Conservation (phyloP, 352 stramenopile genomes). For the Phytopythium kandeliae region DNA sequence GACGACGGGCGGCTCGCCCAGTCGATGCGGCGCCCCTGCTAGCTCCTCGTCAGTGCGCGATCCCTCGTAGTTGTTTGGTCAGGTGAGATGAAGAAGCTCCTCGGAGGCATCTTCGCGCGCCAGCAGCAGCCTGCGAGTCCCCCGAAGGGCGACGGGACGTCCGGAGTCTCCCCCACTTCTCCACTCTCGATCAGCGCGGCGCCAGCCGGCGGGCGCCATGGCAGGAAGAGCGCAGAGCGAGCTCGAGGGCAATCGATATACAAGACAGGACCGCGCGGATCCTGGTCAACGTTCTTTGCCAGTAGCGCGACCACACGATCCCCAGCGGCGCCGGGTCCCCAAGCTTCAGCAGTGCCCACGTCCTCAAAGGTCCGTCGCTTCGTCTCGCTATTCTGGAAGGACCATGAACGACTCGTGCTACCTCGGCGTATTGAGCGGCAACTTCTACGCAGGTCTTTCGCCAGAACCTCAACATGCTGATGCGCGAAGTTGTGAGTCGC, state of each 20-base stretch:
- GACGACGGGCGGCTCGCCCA: neutral
- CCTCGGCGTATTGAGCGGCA: no score
- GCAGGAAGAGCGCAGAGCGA: neutral
- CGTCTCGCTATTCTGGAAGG: neutral
- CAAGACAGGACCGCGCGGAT: conserved; percentile 28
- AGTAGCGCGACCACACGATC: neutral
- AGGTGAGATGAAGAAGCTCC: conserved; percentile 62
- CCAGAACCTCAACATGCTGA: conserved; percentile 47
- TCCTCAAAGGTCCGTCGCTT: conserved; percentile 19
- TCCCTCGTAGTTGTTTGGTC: neutral
- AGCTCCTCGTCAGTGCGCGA: neutral
- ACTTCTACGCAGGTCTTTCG: conserved; percentile 26
- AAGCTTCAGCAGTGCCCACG: conserved; percentile 11
- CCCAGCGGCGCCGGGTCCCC: neutral
- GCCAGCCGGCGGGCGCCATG: neutral
- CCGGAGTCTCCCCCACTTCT: conserved; percentile 1
- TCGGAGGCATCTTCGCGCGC: conserved; percentile 54
- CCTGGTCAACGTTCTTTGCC: conserved; percentile 35
- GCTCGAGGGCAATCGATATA: conserved; percentile 1
- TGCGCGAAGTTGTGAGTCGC: conserved; percentile 34
- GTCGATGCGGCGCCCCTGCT: neutral
- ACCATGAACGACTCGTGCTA: no score
- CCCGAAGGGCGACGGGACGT: conserved; percentile 7
- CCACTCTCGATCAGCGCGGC: conserved; percentile 1
- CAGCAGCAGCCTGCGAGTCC: conserved; percentile 7